Evolutionary conservation across 306 rosid species (phyloP).

Genomic region (Vigna hirtella): DNA sequence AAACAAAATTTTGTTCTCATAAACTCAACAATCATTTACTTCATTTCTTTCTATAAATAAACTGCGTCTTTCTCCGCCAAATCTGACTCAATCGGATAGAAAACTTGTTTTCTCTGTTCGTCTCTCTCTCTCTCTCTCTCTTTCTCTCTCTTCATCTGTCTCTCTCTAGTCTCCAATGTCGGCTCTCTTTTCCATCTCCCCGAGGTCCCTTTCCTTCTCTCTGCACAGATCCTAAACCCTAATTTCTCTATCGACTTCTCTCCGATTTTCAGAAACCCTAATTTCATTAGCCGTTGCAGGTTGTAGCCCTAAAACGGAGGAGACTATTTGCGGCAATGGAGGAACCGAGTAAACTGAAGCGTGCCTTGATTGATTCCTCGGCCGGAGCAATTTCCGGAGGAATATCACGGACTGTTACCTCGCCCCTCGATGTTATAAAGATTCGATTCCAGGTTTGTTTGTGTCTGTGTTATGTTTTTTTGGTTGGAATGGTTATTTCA

Average conservation of each 20-base stretch:
- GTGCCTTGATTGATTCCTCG: conserved; percentile 66
- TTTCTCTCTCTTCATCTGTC: too few species aligned
- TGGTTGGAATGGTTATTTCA: background rate
- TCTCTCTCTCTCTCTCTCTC: too few species aligned
- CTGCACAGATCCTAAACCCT: background rate
- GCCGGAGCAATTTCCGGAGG: conserved; percentile 94
- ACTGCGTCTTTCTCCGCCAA: background rate
- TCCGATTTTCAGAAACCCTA: conserved; percentile 15
- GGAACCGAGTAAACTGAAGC: conserved; percentile 72
- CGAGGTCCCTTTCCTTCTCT: conserved; percentile 34
- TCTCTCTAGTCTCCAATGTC: conserved; percentile 26
- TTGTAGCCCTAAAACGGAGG: conserved; percentile 40
- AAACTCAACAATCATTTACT: background rate
- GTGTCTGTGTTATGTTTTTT: background rate
- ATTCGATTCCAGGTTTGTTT: conserved; percentile 85
- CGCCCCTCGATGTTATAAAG: conserved; percentile 96
- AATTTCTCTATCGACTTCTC: background rate
- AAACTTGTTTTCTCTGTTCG: background rate
- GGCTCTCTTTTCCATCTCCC: conserved; percentile 32
- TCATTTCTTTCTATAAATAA: background rate
- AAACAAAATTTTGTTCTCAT: background rate
- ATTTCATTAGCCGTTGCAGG: conserved; percentile 38
- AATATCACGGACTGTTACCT: conserved; percentile 85
- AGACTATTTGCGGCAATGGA: conserved; percentile 61
- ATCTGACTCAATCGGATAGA: background rate